Evolutionary conservation across 2,329 filamentous ascomycete genomes (phyloP).

Genomic region (Eurotiales sp.): DNA sequence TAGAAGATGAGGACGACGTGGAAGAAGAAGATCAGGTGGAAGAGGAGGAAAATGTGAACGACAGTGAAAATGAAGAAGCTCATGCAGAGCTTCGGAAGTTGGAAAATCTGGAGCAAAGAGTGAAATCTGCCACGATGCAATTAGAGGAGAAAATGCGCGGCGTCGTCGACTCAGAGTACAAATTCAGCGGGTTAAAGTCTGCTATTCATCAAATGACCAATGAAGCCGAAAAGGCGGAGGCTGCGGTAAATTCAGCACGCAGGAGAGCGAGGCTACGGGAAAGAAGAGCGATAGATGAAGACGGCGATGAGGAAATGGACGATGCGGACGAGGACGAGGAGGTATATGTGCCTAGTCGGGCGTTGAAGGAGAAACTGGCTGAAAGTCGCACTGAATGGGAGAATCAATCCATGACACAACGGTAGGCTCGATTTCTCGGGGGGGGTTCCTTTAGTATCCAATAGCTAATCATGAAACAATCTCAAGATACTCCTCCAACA

Average conservation of each 20-base stretch:
- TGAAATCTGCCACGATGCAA: conserved; percentile 49
- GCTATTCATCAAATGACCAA: conserved; percentile 42
- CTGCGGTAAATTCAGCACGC: conserved; percentile 23
- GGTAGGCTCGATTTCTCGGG: conserved; percentile 31
- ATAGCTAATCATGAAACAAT: not conserved
- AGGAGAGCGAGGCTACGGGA: conserved; percentile 24
- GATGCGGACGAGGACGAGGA: conserved; percentile 42
- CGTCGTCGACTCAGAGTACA: conserved; percentile 55
- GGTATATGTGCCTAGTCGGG: conserved; percentile 29
- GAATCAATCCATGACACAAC: conserved; percentile 35
- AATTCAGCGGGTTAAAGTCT: conserved; percentile 42
- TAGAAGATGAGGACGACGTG: conserved; percentile 22
- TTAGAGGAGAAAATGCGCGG: conserved; percentile 58
- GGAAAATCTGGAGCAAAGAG: conserved; percentile 41
- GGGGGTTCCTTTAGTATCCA: not conserved
- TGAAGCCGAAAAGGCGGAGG: conserved; percentile 33
- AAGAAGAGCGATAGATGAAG: conserved; percentile 35
- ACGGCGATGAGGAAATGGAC: conserved; percentile 28
- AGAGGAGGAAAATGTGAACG: conserved; percentile 17
- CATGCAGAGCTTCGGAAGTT: conserved; percentile 29
- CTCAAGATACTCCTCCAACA: conserved; percentile 54
- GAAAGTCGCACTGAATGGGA: conserved; percentile 35
- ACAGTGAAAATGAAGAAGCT: conserved; percentile 35
- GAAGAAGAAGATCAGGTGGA: conserved; percentile 34
- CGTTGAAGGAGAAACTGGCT: conserved; percentile 33